Conservation (phyloP, 2,329 filamentous ascomycete genomes). For the Blastomyces emzantsi region DNA sequence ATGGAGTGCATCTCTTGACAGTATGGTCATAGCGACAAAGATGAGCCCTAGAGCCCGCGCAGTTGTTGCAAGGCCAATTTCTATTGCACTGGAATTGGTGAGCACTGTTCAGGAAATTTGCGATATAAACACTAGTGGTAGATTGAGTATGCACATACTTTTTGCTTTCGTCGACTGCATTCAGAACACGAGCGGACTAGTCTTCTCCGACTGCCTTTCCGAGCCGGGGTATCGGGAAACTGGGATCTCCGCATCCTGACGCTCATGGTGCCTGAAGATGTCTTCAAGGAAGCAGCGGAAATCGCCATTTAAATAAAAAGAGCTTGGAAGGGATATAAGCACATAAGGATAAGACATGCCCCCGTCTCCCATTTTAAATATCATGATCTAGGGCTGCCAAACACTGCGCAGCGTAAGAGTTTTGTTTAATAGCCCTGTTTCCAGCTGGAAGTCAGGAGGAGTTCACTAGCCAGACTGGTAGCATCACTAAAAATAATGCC, state of each 20-base stretch:
- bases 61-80: constrained; percentile 8
- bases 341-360: neutral
- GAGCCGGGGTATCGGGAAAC: neutral
- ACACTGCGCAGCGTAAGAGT: neutral
- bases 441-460: neutral
- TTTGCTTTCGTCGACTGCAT: constrained; percentile 8
- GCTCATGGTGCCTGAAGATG: neutral
- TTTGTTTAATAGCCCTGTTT: constrained; percentile 1
- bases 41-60: constrained; percentile 8
- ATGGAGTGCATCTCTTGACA: neutral
- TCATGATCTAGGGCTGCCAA: neutral
- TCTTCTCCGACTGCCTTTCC: constrained; percentile 4
- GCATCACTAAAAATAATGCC: constrained; percentile 8
- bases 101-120: neutral
- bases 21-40: constrained; percentile 8
- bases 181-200: constrained; percentile 7
- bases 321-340: neutral
- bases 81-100: constrained; percentile 7
- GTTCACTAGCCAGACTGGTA: neutral
- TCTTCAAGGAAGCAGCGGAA: neutral
- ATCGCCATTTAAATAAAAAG: constrained; percentile 2
- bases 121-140: neutral
- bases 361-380: constrained; percentile 7
- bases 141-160: constrained; percentile 1
- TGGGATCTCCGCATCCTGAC: constrained; percentile 3